Base-by-base conservation (phyloP, 2,329 filamentous ascomycete genomes). In the Chrysoporthe austroafricana region DNA sequence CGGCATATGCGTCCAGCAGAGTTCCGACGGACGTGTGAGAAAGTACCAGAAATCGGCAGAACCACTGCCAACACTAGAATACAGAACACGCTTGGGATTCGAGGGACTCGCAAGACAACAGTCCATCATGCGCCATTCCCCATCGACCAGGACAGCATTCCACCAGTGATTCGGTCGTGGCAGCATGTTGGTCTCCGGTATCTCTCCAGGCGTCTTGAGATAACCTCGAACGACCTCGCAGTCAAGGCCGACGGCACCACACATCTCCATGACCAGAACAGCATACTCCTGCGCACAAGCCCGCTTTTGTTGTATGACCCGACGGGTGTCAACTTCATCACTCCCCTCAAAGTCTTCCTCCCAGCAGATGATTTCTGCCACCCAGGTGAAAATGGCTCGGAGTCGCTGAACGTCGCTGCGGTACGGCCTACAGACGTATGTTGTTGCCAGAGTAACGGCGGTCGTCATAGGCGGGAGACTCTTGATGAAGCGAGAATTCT, bases 91-190 rank as follows among this genome's bases (percentile, higher is more conserved):
- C 67, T 88, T 89, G 11, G 96, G 95, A 74, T 98, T 93, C 0
- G 95, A 97, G 14, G 95, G 94, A 71, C 91, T 94, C 4, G 96
- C 94, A 60, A 99, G 84, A 46, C 93, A 96, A 77, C 93, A 96
- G 78, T 99, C 96, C 82, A 99, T 93, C 72, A 98, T 91, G 62
- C 96, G 91, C 96, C 96, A 99, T 79, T 97, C 94, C 32, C 92
- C 91, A 77, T 99, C 96, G 9, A 97, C 90, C 46, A 97, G 82
- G 21, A 98, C 93, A 0, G 93, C 90, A 73, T 99, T 99, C 96
- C 96, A 99, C 89, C 92, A 98, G 79, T 99, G 96, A 75, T 99
- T 99, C 0, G 95, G 86, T 42, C 90, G 88, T n/a, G 93, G 92
- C 77, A 95, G 88, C 67, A 91, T 90, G 70, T 91, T 92, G 56